Evolutionary conservation across 805 yeast genomes (phyloP).

Genomic region (Diddensiella caesifluorescens): DNA sequence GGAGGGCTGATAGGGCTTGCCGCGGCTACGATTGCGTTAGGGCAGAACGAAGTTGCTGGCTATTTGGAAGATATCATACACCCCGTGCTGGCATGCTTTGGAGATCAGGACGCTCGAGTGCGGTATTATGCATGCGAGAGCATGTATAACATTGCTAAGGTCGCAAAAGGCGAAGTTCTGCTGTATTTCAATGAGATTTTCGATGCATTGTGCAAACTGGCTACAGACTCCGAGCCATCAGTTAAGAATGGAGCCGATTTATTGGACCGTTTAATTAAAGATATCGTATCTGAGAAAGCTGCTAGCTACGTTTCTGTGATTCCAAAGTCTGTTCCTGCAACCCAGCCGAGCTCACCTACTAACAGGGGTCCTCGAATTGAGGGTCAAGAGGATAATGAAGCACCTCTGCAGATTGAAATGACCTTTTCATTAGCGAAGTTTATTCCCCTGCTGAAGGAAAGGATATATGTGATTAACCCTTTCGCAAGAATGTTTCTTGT

Average conservation of each 20-base stretch:
- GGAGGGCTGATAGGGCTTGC: slow-evolving; percentile 96
- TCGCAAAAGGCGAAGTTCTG: slow-evolving; percentile 90
- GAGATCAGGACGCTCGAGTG: slow-evolving; percentile 96
- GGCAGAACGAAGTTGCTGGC: slow-evolving; percentile 71
- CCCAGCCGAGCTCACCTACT: slow-evolving; percentile 50
- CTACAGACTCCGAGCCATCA: slow-evolving; percentile 84
- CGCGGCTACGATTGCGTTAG: slow-evolving; percentile 90
- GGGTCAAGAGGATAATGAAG: slow-evolving; percentile 29
- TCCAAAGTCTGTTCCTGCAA: slow-evolving; percentile 37
- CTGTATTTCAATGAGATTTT: slow-evolving; percentile 90
- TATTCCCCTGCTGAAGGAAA: slow-evolving; percentile 83
- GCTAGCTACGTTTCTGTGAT: slow-evolving; percentile 58
- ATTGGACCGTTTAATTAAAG: slow-evolving; percentile 83
- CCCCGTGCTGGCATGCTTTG: slow-evolving; percentile 91
- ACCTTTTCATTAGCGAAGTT: slow-evolving; percentile 84
- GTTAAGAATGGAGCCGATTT: slow-evolving; percentile 95
- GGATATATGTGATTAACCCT: slow-evolving; percentile 90
- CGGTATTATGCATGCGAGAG: slow-evolving; percentile 96
- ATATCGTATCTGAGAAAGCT: slow-evolving; percentile 91
- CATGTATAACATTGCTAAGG: slow-evolving; percentile 90
- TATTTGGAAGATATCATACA: slow-evolving; percentile 82
- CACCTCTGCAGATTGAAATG: slow-evolving; percentile 42
- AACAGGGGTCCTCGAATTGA: slow-evolving; percentile 21
- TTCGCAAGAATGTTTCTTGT: slow-evolving; percentile 86
- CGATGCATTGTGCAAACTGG: slow-evolving; percentile 83